Conservation (phyloP, 768 basidiomycete genomes). For the Rhodotorula toruloides region DNA sequence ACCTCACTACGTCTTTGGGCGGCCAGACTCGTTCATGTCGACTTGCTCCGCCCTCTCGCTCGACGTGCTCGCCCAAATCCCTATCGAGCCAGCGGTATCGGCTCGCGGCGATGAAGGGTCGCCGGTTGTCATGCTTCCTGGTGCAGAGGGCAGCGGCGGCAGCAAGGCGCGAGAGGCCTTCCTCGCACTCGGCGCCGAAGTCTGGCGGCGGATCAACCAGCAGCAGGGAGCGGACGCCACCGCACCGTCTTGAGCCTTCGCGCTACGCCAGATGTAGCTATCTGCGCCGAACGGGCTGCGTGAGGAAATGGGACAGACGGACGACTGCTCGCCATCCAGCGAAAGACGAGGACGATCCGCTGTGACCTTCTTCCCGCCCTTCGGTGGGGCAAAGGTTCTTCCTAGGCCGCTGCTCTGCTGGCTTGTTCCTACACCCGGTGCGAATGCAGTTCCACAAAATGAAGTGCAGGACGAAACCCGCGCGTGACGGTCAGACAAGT, state of each 20-base stretch:
- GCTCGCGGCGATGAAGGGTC: conserved; percentile 63
- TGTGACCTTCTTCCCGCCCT: no score
- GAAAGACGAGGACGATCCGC: no score
- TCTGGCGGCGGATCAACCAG: conserved; percentile 13
- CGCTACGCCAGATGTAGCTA: no score
- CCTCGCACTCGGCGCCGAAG: conserved; percentile 3
- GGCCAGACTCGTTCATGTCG: conserved; percentile 59
- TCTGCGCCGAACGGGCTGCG: no score
- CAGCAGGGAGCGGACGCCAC: not conserved
- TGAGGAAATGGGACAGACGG: no score
- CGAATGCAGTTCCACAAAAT: no score
- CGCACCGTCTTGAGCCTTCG: not conserved
- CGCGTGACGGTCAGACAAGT: no score
- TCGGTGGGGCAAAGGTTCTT: no score
- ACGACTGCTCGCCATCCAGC: no score
- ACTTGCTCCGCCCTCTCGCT: conserved; percentile 58
- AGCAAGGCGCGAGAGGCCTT: conserved; percentile 18
- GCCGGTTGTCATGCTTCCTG: conserved; percentile 44
- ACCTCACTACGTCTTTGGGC: conserved; percentile 65
- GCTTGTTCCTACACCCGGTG: no score
- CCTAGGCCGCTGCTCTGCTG: no score
- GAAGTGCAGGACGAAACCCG: no score
- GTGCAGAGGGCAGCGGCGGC: not conserved
- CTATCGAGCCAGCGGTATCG: conserved; percentile 71
- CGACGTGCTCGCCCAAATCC: conserved; percentile 70